A percentile compares a stretch with the other conserved stretches of the same genome.
These are phyloP conservation scores for Astraeus odoratus DNA, from an alignment of 768 basidiomycete genomes.

Conservation along the genomic window DNA sequence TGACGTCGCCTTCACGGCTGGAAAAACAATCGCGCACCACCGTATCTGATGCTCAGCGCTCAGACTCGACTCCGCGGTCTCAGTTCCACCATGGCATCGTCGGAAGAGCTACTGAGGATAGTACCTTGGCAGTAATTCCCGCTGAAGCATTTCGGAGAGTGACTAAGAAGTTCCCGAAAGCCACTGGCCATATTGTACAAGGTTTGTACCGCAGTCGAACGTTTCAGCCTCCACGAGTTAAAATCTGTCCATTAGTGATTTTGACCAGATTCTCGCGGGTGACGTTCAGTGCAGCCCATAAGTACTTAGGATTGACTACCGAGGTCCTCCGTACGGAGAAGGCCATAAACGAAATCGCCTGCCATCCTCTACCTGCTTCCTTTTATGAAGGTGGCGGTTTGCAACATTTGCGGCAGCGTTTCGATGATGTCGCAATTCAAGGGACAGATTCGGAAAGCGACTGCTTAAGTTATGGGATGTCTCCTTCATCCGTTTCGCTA, in stretches of 20 bases:
- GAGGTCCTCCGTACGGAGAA: slow-evolving; percentile 97
- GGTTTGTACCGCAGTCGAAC: slow-evolving; percentile 35
- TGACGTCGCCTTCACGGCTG: slow-evolving; percentile 7
- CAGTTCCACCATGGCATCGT: slow-evolving; percentile 65
- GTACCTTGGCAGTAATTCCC: slow-evolving; percentile 96
- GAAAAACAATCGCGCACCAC: slow-evolving; percentile 5
- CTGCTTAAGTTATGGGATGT: slow-evolving; percentile 39
- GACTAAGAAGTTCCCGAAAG: slow-evolving; percentile 95
- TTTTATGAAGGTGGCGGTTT: slow-evolving; percentile 94
- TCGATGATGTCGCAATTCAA: slow-evolving; percentile 50
- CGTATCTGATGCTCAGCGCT: slow-evolving; percentile 15
- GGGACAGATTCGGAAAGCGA: slow-evolving; percentile 47
- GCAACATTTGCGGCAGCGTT: slow-evolving; percentile 84
- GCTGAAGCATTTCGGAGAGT: slow-evolving; percentile 93
- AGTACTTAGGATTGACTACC: slow-evolving; percentile 89
- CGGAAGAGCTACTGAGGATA: slow-evolving; percentile 90
- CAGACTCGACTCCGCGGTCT: slow-evolving; percentile 18
- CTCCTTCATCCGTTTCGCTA: slow-evolving; percentile 15
- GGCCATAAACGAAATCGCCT: slow-evolving; percentile 94
- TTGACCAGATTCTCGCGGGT: slow-evolving; percentile 94
- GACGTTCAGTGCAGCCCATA: slow-evolving; percentile 95
- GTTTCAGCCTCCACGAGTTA: slow-evolving; percentile 8
- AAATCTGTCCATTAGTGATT: slow-evolving; percentile 55
- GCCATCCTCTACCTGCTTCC: slow-evolving; percentile 83
- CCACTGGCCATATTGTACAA: slow-evolving; percentile 94